Base-by-base conservation (phyloP, 331 rosid genomes). In the Stylosanthes scabra region DNA sequence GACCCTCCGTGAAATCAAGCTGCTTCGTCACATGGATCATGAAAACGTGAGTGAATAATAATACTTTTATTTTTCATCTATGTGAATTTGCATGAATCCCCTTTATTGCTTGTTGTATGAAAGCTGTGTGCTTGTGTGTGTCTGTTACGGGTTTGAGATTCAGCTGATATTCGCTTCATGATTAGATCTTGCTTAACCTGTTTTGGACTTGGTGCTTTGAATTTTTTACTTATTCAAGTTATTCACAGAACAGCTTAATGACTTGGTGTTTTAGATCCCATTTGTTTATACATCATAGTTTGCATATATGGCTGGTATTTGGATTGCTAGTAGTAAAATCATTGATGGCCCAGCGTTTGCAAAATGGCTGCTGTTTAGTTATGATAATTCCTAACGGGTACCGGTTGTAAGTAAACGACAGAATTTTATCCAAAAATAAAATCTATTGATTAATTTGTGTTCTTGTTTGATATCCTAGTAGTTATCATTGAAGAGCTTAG, bases 1-100 rank as follows among this genome's bases (percentile, higher is more conserved):
- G 83, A 95, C 99, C 64, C 98, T 95, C 50, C 96, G 99, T 1
- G 99, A 95, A 88, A 95, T 95, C 91, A 95, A 95, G 85, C 90
- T 95, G 80, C 99, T 95, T 70, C 98, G 99, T 5, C 99, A 95
- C 62, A 95, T 95, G 99, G 99, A 95, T 85, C 99, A 95, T 82
- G 99, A 95, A 80, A 95, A 95, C 78, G 99, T 91, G 69, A 81
- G 94, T 86, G 87, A 86, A 90, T 88, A 37, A 58, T 88, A 37
- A 58, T 84, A 59, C 57, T 63, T 68, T 69, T 28, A 9, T 1
- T 70, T 37, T 16, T 61, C 47, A 58, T 28, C 34, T 45, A 29
- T 39, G 8, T 62, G 46, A 27, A 37, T 34, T 47, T 59, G 8
- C n/a, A 51, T 25, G 9, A 49, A 63, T 61, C 20, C 37, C 45